Evolutionary conservation across 1,284 basidiomycete genomes (phyloP), one percentile per base, ranked within the genome.

Genomic region (Ustilago vetiveriae): DNA sequence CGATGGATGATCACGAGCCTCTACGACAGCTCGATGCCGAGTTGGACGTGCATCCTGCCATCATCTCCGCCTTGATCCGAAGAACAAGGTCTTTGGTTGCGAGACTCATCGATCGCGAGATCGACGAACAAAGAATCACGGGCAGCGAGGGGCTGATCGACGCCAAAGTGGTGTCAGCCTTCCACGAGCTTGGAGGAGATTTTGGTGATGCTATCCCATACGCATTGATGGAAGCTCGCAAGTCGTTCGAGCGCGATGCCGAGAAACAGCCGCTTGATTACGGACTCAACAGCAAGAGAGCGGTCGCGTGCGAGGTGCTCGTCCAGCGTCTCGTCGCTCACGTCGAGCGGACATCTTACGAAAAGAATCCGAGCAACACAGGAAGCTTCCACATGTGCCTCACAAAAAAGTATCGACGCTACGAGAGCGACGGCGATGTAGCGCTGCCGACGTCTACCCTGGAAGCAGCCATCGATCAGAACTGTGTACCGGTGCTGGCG

Each of bases 381-480:
- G 30, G 33, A 19, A 52, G 56, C 41, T 38, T 45, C 40, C 59
- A 65, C 43, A 42, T 76, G 30, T 72, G 65, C 32, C 40, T 78
- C 13, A 71, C 69, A 16, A 76, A 75, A 46, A 68, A 71, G 38
- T 78, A 76, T 39, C 45, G 56, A 27, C 54, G 57, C 23, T 53
- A 71, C 41, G 55, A 75, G 42, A 60, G 58, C 33, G 67, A 75
- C 37, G 76, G 76, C 22, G 73, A 76, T 37, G 41, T 63, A 5
- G 39, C 44, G 19, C 30, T 68, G 5, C 67, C 75, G 9, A 74
- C 70, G 22, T 72, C 69, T 23, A 68, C 75, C 4, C 54, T 78
- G 17, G 76, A 78, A 45, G 46, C 48, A 14, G 76, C 76, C 26
- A 74, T 77, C 39, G 76, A 78, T 37, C 74, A 76, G 41, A 55